Evolutionary conservation across 768 basidiomycete genomes (phyloP).

Genomic region (Pulveroboletus sp.): DNA sequence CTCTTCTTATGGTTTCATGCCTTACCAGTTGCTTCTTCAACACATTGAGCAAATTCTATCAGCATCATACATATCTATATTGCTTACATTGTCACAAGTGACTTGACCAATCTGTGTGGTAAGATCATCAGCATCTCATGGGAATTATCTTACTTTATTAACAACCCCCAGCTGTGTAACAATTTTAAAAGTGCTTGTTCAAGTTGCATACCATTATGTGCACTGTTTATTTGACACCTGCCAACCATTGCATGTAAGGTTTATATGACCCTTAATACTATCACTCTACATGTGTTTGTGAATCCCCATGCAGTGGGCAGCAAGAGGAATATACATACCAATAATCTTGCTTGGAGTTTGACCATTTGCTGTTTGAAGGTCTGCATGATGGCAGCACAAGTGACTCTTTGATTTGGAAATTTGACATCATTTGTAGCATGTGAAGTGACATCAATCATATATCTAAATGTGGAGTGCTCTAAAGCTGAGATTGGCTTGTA

Average conservation of each 20-base stretch:
- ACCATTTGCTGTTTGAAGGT: too few species aligned
- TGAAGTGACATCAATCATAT: not conserved
- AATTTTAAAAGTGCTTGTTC: too few species aligned
- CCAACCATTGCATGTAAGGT: not conserved
- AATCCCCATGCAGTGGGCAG: too few species aligned
- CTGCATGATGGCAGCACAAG: not conserved
- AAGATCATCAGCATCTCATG: too few species aligned
- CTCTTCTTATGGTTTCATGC: not conserved
- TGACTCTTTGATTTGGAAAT: not conserved
- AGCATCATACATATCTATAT: constrained; percentile 39
- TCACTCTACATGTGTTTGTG: not conserved
- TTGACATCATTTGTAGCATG: not conserved
- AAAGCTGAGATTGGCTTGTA: not conserved
- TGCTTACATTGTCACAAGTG: constrained; percentile 22
- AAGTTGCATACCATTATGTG: too few species aligned
- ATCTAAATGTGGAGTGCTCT: not conserved
- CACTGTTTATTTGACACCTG: not conserved
- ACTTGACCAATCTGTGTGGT: not conserved
- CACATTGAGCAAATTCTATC: constrained; percentile 17
- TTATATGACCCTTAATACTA: not conserved
- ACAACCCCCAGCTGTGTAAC: too few species aligned
- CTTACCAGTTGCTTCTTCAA: not conserved
- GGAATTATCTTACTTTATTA: too few species aligned
- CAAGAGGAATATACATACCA: too few species aligned
- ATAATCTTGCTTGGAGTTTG: too few species aligned